Percentiles rank a stretch among this genome's conserved stretches.
Conservation (phyloP, 2,329 filamentous ascomycete genomes). For the Pyrenochaeta sp. region DNA sequence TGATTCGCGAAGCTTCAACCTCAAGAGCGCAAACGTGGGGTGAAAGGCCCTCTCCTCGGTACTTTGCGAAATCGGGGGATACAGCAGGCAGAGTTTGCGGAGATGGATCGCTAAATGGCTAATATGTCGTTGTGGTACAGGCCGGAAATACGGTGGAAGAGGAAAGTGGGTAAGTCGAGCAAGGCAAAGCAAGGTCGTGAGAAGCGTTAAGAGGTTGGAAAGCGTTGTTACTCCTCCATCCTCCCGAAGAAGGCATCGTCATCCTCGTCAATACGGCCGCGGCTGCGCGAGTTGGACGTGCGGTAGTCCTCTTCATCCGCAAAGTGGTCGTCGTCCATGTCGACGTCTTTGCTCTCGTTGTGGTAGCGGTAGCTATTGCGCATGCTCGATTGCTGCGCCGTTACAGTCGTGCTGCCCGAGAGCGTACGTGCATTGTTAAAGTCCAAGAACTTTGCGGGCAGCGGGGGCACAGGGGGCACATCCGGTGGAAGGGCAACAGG, state of each 20-base stretch:
- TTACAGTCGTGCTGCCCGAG: constrained; percentile 63
- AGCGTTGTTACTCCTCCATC: constrained; percentile 76
- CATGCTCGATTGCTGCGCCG: constrained; percentile 67
- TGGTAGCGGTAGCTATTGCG: constrained; percentile 67
- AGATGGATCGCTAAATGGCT: constrained; percentile 50
- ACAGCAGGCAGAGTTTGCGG: constrained; percentile 40
- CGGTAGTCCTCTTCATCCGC: constrained; percentile 73
- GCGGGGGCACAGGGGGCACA: constrained; percentile 85
- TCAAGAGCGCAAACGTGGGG: constrained; percentile 42
- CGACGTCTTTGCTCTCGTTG: constrained; percentile 56
- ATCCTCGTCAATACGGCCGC: constrained; percentile 80
- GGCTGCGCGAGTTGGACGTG: constrained; percentile 49
- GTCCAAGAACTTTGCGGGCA: constrained; percentile 80
- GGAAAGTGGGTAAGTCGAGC: constrained; percentile 8
- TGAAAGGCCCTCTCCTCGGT: constrained; percentile 54
- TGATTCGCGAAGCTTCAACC: constrained; percentile 47
- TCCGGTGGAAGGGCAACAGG: constrained; percentile 72
- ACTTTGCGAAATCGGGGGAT: constrained; percentile 35
- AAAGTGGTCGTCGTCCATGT: constrained; percentile 67
- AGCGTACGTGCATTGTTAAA: constrained; percentile 63
- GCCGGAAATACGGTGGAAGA: constrained; percentile 27
- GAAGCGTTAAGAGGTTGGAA: constrained; percentile 2
- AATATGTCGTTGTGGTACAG: constrained; percentile 46
- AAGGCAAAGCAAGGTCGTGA: constrained; percentile 18
- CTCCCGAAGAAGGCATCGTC: constrained; percentile 95